Conservation (phyloP, 2,329 filamentous ascomycete genomes). For the Cadophora sp. region DNA sequence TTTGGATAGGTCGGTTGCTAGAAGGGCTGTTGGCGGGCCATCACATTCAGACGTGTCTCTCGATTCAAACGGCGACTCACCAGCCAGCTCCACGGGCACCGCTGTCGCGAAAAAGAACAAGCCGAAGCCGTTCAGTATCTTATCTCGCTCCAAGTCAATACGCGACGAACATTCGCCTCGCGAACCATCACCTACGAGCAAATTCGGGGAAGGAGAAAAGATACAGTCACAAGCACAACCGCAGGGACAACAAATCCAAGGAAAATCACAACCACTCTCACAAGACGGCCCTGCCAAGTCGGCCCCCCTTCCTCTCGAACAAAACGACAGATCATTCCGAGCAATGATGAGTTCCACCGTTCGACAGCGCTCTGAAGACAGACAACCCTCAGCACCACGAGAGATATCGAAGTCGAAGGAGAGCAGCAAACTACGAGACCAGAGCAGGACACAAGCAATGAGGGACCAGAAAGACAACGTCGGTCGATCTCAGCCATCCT, state of each 20-base stretch:
- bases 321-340: conserved; percentile 66
- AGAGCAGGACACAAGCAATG: conserved; percentile 43
- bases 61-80: conserved; percentile 33
- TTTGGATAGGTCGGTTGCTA: conserved; percentile 36
- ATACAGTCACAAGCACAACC: conserved; percentile 46
- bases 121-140: conserved; percentile 46
- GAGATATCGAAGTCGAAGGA: conserved; percentile 48
- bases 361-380: conserved; percentile 78
- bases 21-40: conserved; percentile 41
- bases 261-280: background rate
- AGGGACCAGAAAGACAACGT: conserved; percentile 43
- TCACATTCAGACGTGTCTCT: conserved; percentile 41
- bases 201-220: conserved; percentile 46
- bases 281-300: conserved; percentile 56
- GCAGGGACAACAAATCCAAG: background rate
- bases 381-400: conserved; percentile 56
- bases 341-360: conserved; percentile 69
- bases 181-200: conserved; percentile 36
- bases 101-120: conserved; percentile 40
- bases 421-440: conserved; percentile 49
- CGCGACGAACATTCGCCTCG: conserved; percentile 48
- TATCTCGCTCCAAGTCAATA: conserved; percentile 52
- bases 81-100: conserved; percentile 31
- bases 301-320: conserved; percentile 60
- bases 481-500: conserved; percentile 47